Base-by-base conservation (phyloP, 768 basidiomycete species). In the Porpolomopsis calyptriformis region DNA sequence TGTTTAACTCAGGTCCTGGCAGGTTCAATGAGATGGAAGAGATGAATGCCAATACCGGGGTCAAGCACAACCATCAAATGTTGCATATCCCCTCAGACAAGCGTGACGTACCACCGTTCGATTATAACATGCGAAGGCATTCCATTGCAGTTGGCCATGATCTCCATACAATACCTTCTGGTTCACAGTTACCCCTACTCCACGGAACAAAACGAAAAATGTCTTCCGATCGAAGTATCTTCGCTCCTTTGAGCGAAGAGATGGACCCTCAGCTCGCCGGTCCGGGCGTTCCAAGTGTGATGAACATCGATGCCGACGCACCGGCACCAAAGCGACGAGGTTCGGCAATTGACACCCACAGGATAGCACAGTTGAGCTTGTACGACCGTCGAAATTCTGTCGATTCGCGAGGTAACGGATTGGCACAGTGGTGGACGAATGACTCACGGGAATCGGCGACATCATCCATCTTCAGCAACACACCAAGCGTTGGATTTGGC, bases 201-300 rank as follows among this genome's bases (percentile, higher is more conserved):
- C 78, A 79, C 56, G 85, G 85, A 43, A 80, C 77, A 48, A 90
- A 90, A 62, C 76, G 88, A 53, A 91, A 91, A 66, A 81, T 87
- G 71, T 87, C 86, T 19, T 68, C 72, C 52, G 85, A 85, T 69
- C 72, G 76, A 46, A 65, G 65, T 43, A 61, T 60, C 20, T 66
- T 75, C 56, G 58, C 71, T n/a, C 63, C 76, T 18, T 66, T 73
- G 24, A 71, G 71, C 40, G 80, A 81, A 53, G 84, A 85, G 53
- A 63, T 74, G 40, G 85, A 85, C 56, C 64, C 78, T 4, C 78
- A 79, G 50, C 67, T 87, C 43, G 70, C 73, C 35, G 85, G 82
- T 14, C 79, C 80, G 40, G 84, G 83, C 29, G 67, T 80, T 37
- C 75, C 78, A 16, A 79, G 76, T 49, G 67, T 64, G 47, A 78